phyloP scores from a whole-genome alignment of 768 basidiomycete species.

The Candolleomyces aberdarensis region DNA sequence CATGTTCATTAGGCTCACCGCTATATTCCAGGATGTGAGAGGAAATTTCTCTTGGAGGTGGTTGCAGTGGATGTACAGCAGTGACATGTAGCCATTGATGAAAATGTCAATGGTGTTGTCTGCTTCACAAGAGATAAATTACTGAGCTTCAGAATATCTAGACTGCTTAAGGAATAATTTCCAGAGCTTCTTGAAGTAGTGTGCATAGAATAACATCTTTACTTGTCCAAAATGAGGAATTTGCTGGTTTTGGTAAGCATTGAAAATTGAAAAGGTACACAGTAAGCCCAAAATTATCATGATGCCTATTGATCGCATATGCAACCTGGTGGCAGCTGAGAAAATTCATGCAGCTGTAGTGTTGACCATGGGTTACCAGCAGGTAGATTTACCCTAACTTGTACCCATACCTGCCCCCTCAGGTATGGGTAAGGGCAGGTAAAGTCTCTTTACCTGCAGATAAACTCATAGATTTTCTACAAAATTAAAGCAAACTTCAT shows the following conservation, averaged over 20 bases:
- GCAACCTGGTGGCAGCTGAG: conserved; percentile 20
- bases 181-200: neutral
- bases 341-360: conserved; percentile 24
- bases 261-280: neutral
- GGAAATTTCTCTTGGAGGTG: neutral
- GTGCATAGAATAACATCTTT: neutral
- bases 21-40: neutral
- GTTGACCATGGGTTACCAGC: too few species aligned
- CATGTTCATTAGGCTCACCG: neutral
- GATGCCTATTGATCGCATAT: neutral
- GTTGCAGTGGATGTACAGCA: neutral
- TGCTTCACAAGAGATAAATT: neutral
- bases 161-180: neutral
- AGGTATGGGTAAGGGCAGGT: too few species aligned
- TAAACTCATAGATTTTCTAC: too few species aligned
- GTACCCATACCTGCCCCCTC: too few species aligned
- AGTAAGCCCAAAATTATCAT: neutral
- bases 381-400: too few species aligned
- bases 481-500: too few species aligned
- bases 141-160: neutral
- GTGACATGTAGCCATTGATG: neutral
- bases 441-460: too few species aligned
- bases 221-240: neutral
- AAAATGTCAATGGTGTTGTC: neutral
- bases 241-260: neutral